Evolutionary conservation across 2,329 filamentous ascomycete species (phyloP), one percentile per base, ranked within the genome.

Genomic region (Fusarium sp.): DNA sequence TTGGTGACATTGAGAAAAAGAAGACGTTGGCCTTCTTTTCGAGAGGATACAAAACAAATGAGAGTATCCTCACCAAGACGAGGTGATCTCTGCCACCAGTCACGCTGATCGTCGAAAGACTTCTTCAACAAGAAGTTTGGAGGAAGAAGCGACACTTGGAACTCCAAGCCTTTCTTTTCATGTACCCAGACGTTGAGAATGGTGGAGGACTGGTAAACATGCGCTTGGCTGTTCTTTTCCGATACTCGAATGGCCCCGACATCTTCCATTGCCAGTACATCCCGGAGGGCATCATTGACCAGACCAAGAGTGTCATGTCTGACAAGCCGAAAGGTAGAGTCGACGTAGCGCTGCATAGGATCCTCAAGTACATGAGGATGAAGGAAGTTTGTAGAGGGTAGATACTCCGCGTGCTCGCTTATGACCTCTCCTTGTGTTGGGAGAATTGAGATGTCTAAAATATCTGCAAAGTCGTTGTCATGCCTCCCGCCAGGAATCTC

Each of bases 381-480:
- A 3, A 43, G 20, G 11, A 62, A 59, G 32, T 60, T 54, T 1
- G 55, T 71, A 2, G 62, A 56, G 0, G 68, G 66, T 1, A 69
- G 3, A 11, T 69, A 67, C 9, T 59, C 55, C 1, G 13, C 28
- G 4, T 49, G 34, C 7, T 51, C 42, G 4, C 57, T 43, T 3
- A 13, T 46, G 3, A 69, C 40, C 18, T 69, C 68, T 8, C 10
- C 42, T 0, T 32, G 18, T 2, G 68, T 69, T 5, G 68, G 68
- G 0, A 71, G 27, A 7, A 71, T 59, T 1, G 46, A n/a, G 8
- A 69, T 59, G 5, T 77, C 71, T 0, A 74, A 56, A 6, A 71
- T 69, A 16, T 63, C 53, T 1, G 54, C 50, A 13, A 63, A 67
- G 55, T 69, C 66, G 6, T 71, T 71, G 40, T 71, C 62, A 5